Evolutionary conservation across 1,284 basidiomycete species (phyloP).

Genomic region (Rhodotorula sp.): DNA sequence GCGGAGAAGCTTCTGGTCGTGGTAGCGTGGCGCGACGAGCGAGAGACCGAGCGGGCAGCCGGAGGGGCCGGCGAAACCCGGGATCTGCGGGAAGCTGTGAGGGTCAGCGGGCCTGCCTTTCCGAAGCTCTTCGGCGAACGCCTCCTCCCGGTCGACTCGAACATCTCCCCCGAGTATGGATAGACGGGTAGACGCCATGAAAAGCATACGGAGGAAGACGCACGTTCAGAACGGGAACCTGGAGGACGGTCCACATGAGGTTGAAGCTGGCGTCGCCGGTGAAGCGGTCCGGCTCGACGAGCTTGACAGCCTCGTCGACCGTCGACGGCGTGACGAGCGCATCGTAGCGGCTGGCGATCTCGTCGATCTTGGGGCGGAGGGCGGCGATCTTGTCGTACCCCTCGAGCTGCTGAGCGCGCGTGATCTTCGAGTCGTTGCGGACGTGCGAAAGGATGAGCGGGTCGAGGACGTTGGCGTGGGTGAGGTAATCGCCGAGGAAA

Average conservation of each 20-base stretch:
- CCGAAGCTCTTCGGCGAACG: too few relatives aligned
- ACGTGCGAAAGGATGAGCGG: conserved; percentile 34
- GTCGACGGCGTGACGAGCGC: conserved; percentile 24
- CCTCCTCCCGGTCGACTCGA: too few relatives aligned
- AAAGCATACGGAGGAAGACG: neutral
- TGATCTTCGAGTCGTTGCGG: conserved; percentile 21
- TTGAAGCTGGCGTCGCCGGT: conserved; percentile 30
- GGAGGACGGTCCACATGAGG: conserved; percentile 15
- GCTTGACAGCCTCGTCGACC: conserved; percentile 18
- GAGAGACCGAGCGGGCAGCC: conserved; percentile 37
- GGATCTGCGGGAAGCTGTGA: conserved; percentile 21
- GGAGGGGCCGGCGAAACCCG: conserved; percentile 32
- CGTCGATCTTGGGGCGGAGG: conserved; percentile 24
- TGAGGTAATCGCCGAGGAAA: conserved; percentile 35
- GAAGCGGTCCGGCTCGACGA: conserved; percentile 27
- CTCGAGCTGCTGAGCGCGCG: conserved; percentile 13
- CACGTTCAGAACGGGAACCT: conserved; percentile 9
- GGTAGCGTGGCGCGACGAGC: conserved; percentile 25
- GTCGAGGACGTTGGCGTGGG: conserved; percentile 29
- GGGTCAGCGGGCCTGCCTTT: neutral
- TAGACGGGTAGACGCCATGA: too few relatives aligned
- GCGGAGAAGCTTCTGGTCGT: conserved; percentile 27
- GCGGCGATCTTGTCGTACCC: conserved; percentile 22
- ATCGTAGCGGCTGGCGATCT: conserved; percentile 18
- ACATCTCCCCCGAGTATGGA: too few relatives aligned